Percentiles rank a stretch among this genome's conserved stretches.
Evolutionary conservation across 805 yeast species (phyloP).

Genomic region (Ascoidea asiatica): DNA sequence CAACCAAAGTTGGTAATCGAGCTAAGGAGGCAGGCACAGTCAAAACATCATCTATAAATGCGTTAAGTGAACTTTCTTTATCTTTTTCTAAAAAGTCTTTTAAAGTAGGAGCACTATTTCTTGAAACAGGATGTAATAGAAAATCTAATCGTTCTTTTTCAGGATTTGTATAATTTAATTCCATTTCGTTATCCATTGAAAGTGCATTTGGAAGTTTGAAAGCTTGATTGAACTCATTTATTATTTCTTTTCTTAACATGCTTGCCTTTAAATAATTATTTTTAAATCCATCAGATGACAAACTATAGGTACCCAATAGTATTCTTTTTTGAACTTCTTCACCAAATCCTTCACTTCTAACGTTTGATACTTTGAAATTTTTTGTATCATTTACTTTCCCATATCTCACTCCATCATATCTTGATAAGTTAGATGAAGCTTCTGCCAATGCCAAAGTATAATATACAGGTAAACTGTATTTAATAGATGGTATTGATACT

Average conservation of each 20-base stretch:
- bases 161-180: constrained; percentile 2
- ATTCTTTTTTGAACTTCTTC: constrained; percentile 74
- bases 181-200: constrained; percentile 9
- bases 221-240: constrained; percentile 48
- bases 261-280: constrained; percentile 74
- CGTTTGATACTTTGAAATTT: constrained; percentile 25
- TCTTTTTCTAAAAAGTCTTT: constrained; percentile 25
- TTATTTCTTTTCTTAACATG: constrained; percentile 43
- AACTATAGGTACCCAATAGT: constrained; percentile 72
- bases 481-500: constrained; percentile 60
- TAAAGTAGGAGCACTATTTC: constrained; percentile 39
- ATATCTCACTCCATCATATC: constrained; percentile 84
- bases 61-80: constrained; percentile 34
- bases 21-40: constrained; percentile 88
- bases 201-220: constrained; percentile 40
- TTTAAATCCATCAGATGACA: constrained; percentile 56
- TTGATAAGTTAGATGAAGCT: constrained; percentile 81
- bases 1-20: constrained; percentile 73
- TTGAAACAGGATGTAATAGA: constrained; percentile 61
- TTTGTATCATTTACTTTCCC: constrained; percentile 34
- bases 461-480: constrained; percentile 61
- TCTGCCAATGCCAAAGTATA: constrained; percentile 86
- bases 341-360: constrained; percentile 63
- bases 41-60: constrained; percentile 69
- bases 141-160: constrained; percentile 44